Percentiles rank a stretch among this genome's conserved stretches.
Evolutionary conservation across 495 filamentous ascomycete species (phyloP).

Genomic region (Penicillium psychrofluorescens): DNA sequence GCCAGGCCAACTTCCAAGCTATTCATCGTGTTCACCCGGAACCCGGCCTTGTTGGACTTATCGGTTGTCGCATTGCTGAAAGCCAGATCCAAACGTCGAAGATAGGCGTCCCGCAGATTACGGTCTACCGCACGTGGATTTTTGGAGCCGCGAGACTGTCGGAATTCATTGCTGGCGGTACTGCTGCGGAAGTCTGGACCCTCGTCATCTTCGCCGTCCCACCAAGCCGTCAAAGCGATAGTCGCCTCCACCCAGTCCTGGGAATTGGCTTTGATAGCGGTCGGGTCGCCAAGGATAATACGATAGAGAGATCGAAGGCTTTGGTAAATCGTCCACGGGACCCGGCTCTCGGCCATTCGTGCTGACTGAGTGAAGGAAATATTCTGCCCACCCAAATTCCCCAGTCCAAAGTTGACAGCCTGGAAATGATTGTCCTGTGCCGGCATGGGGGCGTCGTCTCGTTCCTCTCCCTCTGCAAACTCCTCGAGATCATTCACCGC

Average conservation of each 20-base stretch:
- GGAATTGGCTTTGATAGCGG: slow-evolving; percentile 60
- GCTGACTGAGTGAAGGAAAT: slow-evolving; percentile 52
- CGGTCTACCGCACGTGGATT: slow-evolving; percentile 30
- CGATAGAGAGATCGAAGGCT: slow-evolving; percentile 68
- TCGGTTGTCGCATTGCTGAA: slow-evolving; percentile 43
- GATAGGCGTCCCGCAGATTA: slow-evolving; percentile 43
- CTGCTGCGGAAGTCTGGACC: slow-evolving; percentile 16
- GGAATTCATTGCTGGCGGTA: slow-evolving; percentile 17
- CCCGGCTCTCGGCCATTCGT: slow-evolving; percentile 68
- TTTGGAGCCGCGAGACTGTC: slow-evolving; percentile 17
- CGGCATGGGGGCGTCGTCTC: slow-evolving; percentile 18
- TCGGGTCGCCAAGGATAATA: slow-evolving; percentile 61
- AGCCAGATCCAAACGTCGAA: slow-evolving; percentile 42
- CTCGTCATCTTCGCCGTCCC: slow-evolving; percentile 66
- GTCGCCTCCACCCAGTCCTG: slow-evolving; percentile 87
- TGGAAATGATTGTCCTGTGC: slow-evolving; percentile 33
- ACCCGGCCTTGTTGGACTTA: slow-evolving; percentile 36
- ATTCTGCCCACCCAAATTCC: slow-evolving; percentile 20
- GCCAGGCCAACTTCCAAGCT: slow-evolving; percentile 71
- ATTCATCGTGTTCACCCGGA: slow-evolving; percentile 64
- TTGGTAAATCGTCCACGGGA: slow-evolving; percentile 83
- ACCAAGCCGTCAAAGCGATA: slow-evolving; percentile 75
- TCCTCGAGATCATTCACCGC: slow-evolving; percentile 58
- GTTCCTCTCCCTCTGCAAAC: slow-evolving; percentile 67
- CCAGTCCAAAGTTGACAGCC: slow-evolving; percentile 48